Conservation (phyloP, 306 rosid genomes). For the Dalbergia cultrata region DNA sequence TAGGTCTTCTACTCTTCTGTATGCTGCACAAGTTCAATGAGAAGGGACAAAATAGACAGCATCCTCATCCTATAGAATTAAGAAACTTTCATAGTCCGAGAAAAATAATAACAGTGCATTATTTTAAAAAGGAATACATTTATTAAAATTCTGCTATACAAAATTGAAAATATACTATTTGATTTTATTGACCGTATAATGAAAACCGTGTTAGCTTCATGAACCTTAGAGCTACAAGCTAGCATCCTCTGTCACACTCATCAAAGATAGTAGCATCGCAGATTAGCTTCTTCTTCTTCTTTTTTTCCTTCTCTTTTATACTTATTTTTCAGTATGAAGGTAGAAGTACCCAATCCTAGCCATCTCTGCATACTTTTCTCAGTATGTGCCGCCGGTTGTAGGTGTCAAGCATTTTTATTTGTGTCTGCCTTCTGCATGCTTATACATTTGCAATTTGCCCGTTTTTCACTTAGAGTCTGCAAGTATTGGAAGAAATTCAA, state of each 20-base stretch:
- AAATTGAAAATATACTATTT: constrained; percentile 42
- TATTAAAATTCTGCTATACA: constrained; percentile 50
- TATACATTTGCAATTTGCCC: constrained; percentile 82
- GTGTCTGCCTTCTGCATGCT: constrained; percentile 58
- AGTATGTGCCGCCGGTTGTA: constrained; percentile 20
- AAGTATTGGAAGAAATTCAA: neutral
- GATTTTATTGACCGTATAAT: constrained; percentile 42
- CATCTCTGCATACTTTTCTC: constrained; percentile 48
- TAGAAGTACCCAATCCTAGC: constrained; percentile 38
- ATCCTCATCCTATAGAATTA: neutral
- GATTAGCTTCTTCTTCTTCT: constrained; percentile 33
- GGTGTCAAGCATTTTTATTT: constrained; percentile 61
- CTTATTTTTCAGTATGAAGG: constrained; percentile 43
- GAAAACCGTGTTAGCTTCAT: constrained; percentile 42
- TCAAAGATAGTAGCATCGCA: constrained; percentile 32
- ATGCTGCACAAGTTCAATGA: neutral
- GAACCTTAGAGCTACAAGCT: constrained; percentile 43
- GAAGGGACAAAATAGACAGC: neutral
- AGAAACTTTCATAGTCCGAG: neutral
- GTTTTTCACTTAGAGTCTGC: constrained; percentile 75
- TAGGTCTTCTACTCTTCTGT: neutral
- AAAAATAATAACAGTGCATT: constrained; percentile 11
- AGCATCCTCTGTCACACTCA: constrained; percentile 39
- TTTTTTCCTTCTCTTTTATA: too few species aligned
- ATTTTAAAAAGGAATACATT: constrained; percentile 32